Conservation (phyloP, 305 asterid genomes). For the Lippia alba region DNA sequence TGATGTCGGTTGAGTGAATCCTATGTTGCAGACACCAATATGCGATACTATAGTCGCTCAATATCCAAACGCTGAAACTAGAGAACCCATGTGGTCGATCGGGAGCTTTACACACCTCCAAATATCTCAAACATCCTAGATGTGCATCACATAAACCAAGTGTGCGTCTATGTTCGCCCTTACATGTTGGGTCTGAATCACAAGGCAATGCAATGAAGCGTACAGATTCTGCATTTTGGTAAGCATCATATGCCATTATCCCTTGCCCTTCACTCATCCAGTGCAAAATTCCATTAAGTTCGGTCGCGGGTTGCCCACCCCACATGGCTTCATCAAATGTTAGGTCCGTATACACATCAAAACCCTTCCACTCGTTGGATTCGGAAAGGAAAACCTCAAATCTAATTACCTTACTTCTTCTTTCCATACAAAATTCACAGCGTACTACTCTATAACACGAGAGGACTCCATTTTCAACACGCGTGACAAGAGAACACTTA, state of each 20-base stretch:
- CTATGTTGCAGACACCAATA: conserved; percentile 18
- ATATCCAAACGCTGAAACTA: no score
- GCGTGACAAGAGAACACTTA: neutral
- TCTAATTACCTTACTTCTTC: neutral
- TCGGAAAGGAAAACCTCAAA: neutral
- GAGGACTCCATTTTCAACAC: conserved; percentile 10
- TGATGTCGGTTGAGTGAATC: neutral
- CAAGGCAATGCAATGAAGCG: neutral
- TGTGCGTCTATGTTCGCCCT: neutral
- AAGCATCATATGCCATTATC: neutral
- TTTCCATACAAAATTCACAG: neutral
- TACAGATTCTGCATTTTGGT: neutral
- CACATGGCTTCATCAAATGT: neutral
- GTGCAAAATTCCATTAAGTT: neutral
- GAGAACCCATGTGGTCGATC: no score
- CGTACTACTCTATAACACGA: conserved; percentile 13
- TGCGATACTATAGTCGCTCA: neutral
- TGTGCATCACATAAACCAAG: neutral
- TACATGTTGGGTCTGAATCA: neutral
- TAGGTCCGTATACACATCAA: neutral
- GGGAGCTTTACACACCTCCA: neutral
- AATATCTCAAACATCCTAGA: conserved; percentile 17
- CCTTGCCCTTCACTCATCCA: neutral
- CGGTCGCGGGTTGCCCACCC: no score
- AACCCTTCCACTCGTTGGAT: neutral